Percentiles rank a stretch among this genome's conserved stretches.
Conservation (phyloP, 495 filamentous ascomycete genomes). For the Hapsidospora chrysogenum region DNA sequence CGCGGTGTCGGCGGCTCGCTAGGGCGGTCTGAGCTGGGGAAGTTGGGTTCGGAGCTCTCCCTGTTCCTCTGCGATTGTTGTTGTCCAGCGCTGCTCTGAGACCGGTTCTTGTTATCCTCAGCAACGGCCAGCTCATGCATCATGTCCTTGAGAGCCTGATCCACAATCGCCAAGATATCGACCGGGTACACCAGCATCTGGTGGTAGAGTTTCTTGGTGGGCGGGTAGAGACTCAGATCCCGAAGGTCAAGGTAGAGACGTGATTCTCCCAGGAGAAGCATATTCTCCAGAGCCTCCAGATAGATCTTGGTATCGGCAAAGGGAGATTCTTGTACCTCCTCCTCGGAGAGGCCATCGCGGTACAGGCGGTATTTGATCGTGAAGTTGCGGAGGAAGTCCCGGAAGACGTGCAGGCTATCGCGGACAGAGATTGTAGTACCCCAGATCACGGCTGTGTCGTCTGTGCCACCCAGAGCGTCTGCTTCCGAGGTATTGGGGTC, state of each 20-base stretch:
- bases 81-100: slow-evolving; percentile 32
- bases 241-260: slow-evolving; percentile 75
- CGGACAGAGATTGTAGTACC: slow-evolving; percentile 91
- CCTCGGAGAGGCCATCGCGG: slow-evolving; percentile 62
- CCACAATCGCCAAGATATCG: slow-evolving; percentile 93
- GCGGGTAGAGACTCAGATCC: slow-evolving; percentile 85
- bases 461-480: slow-evolving; percentile 65
- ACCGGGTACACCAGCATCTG: slow-evolving; percentile 83
- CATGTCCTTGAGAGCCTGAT: slow-evolving; percentile 78
- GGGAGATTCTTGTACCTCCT: slow-evolving; percentile 47
- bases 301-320: slow-evolving; percentile 59
- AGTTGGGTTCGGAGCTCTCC: slow-evolving; percentile 53
- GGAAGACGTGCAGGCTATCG: slow-evolving; percentile 73
- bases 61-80: slow-evolving; percentile 18
- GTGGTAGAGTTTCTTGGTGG: slow-evolving; percentile 86
- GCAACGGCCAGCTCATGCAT: slow-evolving; percentile 81
- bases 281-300: slow-evolving; percentile 70
- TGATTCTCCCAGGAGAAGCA: slow-evolving; percentile 69
- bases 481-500: slow-evolving; percentile 85
- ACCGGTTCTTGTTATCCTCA: slow-evolving; percentile 47
- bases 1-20: slow-evolving; percentile 27
- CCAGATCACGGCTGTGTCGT: slow-evolving; percentile 81
- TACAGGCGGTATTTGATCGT: slow-evolving; percentile 87
- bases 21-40: slow-evolving; percentile 56
- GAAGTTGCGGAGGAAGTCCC: slow-evolving; percentile 81